These are phyloP conservation scores for Neopestalotiopsis sp. DNA, from an alignment of 2,329 filamentous ascomycete species.

Conservation along the genomic window DNA sequence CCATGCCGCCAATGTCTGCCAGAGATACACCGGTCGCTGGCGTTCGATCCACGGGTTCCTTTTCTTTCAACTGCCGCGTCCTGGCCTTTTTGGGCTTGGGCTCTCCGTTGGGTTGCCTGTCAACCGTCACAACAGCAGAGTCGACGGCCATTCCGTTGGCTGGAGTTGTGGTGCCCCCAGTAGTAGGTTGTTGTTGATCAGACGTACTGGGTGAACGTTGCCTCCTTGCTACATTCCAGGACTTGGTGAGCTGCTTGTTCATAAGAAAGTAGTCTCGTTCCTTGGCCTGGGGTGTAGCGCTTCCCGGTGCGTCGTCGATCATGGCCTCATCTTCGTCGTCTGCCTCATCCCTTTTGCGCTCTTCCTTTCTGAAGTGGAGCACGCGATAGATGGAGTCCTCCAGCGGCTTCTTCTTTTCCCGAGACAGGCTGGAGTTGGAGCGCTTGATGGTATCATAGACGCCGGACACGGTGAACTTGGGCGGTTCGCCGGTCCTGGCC, in stretches of 20 bases:
- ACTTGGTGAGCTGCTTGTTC: constrained; percentile 48
- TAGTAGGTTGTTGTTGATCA: background rate
- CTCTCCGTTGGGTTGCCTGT: constrained; percentile 69
- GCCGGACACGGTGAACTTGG: constrained; percentile 60
- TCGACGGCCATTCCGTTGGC: constrained; percentile 34
- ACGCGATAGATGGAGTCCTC: constrained; percentile 88
- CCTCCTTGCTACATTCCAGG: constrained; percentile 41
- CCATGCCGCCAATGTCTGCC: constrained; percentile 77
- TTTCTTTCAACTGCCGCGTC: constrained; percentile 52
- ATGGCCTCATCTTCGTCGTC: constrained; percentile 36
- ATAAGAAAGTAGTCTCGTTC: constrained; percentile 40
- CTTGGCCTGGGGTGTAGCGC: constrained; percentile 34
- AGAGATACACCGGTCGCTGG: constrained; percentile 73
- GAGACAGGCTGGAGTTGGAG: constrained; percentile 86
- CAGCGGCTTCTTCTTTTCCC: constrained; percentile 80
- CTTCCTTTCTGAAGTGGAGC: constrained; percentile 73
- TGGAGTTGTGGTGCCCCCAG: constrained; percentile 26
- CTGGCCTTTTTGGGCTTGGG: constrained; percentile 71
- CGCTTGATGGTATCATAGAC: constrained; percentile 82
- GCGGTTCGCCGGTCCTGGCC: constrained; percentile 34
- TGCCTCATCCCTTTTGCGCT: constrained; percentile 55
- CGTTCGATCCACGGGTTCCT: constrained; percentile 52
- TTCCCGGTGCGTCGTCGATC: constrained; percentile 28
- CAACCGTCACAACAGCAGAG: constrained; percentile 38
- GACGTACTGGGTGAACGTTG: constrained; percentile 28